A percentile compares a stretch with the other conserved stretches of the same genome.
Evolutionary conservation across 352 stramenopile genomes (phyloP).

Genomic region (Phytophthora sansomeana): DNA sequence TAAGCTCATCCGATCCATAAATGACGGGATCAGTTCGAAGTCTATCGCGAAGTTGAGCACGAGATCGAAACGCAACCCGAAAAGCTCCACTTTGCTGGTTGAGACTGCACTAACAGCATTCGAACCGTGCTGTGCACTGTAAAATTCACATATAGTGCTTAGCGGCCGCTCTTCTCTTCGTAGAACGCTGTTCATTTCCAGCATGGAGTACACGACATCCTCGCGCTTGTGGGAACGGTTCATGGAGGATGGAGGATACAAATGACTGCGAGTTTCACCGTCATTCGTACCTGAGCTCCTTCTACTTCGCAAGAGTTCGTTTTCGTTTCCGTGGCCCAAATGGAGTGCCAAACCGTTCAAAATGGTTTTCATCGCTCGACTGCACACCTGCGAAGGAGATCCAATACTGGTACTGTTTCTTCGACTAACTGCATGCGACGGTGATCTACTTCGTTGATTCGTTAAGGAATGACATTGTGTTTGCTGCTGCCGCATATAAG

Average conservation of each 20-base stretch:
- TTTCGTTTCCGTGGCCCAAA: conserved; percentile 41
- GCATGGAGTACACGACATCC: conserved; percentile 76
- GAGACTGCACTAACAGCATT: conserved; percentile 25
- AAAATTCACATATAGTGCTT: conserved; percentile 78
- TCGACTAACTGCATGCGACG: conserved; percentile 11
- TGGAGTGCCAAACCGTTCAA: conserved; percentile 59
- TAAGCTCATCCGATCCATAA: conserved; percentile 83
- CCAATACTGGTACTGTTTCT: conserved; percentile 8
- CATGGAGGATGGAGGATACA: conserved; percentile 24
- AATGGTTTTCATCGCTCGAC: conserved; percentile 50
- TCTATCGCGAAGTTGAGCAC: conserved; percentile 80
- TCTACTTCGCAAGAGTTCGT: conserved; percentile 8
- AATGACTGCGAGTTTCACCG: conserved; percentile 32
- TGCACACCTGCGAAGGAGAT: conserved; percentile 35
- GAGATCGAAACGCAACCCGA: conserved; percentile 69
- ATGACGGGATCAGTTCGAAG: conserved; percentile 82
- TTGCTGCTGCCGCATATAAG: conserved; percentile 40
- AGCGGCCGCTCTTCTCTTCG: conserved; percentile 74
- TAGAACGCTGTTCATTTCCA: conserved; percentile 77
- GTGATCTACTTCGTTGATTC: conserved; percentile 22
- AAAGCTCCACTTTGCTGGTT: conserved; percentile 53
- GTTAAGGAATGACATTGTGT: neutral
- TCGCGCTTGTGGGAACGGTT: conserved; percentile 48
- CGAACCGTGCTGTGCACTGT: conserved; percentile 61
- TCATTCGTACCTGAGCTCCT: conserved; percentile 1